Evolutionary conservation across 768 basidiomycete species (phyloP).

Genomic region (Mrakia frigida): DNA sequence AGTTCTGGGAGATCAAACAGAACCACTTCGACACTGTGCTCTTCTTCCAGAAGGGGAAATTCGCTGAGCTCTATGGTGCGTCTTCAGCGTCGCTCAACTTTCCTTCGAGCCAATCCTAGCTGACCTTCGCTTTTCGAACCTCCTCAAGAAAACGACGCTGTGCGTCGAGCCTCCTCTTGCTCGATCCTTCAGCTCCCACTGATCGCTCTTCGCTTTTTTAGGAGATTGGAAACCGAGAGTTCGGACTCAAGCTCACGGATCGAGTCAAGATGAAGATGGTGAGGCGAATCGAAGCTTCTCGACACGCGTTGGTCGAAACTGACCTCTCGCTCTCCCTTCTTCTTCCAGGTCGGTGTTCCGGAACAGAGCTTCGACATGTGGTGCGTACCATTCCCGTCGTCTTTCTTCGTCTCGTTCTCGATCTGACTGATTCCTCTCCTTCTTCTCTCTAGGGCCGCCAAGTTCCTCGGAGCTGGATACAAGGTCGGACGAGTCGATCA

Average conservation of each 20-base stretch:
- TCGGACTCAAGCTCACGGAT: slow-evolving; percentile 74
- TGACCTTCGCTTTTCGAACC: background rate
- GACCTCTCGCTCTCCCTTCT: background rate
- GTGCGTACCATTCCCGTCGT: background rate
- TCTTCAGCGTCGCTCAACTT: background rate
- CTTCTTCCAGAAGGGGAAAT: slow-evolving; percentile 59
- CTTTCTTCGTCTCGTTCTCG: slow-evolving; percentile 37
- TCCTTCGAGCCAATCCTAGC: background rate
- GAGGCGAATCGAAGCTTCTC: slow-evolving; percentile 32
- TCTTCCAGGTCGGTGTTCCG: slow-evolving; percentile 78
- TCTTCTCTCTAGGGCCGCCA: slow-evolving; percentile 40
- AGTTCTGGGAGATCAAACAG: slow-evolving; percentile 78
- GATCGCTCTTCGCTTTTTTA: background rate
- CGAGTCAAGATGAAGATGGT: slow-evolving; percentile 99
- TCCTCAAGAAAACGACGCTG: background rate
- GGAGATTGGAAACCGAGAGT: slow-evolving; percentile 77
- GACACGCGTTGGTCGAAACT: background rate
- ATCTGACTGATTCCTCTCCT: background rate
- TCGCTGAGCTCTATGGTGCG: slow-evolving; percentile 61
- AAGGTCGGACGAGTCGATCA: slow-evolving; percentile 97
- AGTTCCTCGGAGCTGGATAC: slow-evolving; percentile 49
- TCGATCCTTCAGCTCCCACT: background rate
- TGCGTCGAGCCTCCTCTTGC: background rate
- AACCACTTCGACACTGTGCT: slow-evolving; percentile 88
- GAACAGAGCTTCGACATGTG: slow-evolving; percentile 73